Conservation (phyloP, 2,329 filamentous ascomycete genomes). For the Talaromyces sp. region DNA sequence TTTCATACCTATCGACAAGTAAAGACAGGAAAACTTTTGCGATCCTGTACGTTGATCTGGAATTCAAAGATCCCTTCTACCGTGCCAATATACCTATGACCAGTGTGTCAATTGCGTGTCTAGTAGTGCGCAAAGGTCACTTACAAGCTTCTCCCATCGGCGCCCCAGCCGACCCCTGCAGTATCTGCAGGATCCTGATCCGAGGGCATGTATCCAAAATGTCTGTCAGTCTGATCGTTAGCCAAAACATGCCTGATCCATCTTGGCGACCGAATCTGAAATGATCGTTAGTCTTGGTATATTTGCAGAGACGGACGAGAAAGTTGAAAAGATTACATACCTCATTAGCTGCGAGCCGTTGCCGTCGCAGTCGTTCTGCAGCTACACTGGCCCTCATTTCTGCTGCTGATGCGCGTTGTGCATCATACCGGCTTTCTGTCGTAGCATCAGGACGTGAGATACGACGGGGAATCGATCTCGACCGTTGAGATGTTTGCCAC, state of each 20-base stretch:
- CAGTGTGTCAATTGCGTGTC: conserved; percentile 13
- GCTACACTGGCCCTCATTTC: conserved; percentile 39
- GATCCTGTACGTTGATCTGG: conserved; percentile 45
- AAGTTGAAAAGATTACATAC: conserved; percentile 23
- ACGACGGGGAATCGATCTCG: conserved; percentile 35
- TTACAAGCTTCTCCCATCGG: conserved; percentile 46
- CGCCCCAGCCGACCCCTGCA: conserved; percentile 47
- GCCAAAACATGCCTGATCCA: conserved; percentile 38
- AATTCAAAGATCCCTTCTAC: conserved; percentile 49
- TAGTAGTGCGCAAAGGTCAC: conserved; percentile 22
- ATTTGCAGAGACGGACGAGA: background rate
- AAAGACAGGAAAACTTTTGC: conserved; percentile 46
- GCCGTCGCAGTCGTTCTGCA: conserved; percentile 38
- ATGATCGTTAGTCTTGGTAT: conserved; percentile 30
- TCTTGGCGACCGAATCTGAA: conserved; percentile 34
- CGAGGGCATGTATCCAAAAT: conserved; percentile 28
- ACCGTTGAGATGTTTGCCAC: conserved; percentile 29
- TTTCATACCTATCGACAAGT: conserved; percentile 36
- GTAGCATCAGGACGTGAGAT: conserved; percentile 27
- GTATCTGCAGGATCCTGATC: conserved; percentile 42
- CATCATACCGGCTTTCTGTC: conserved; percentile 28
- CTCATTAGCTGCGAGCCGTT: conserved; percentile 36
- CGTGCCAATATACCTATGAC: conserved; percentile 45
- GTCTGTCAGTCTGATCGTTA: conserved; percentile 33
- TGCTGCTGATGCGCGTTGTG: conserved; percentile 28